phyloP scores from a whole-genome alignment of 495 filamentous ascomycete genomes.

The Mytilinidion resinicola region DNA sequence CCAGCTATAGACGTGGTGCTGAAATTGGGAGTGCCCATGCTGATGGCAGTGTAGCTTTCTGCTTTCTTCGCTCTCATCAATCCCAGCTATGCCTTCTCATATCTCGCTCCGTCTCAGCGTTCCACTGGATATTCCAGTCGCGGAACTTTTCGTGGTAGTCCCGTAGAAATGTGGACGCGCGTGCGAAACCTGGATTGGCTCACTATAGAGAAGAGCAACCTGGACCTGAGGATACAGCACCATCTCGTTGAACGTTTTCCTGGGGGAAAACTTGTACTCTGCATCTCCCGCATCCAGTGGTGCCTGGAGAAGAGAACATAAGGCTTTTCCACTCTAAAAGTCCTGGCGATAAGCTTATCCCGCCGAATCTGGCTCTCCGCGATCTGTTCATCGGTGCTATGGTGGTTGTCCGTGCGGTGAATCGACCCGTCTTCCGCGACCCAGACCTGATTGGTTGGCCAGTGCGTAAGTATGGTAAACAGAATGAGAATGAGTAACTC shows the following conservation, averaged over 20 bases:
- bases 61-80: too few relatives aligned
- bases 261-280: background rate
- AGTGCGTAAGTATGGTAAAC: background rate
- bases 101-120: background rate
- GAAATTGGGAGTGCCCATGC: too few relatives aligned
- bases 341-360: background rate
- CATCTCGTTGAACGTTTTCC: background rate
- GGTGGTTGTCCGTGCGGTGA: background rate
- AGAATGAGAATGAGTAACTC: background rate
- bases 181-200: background rate
- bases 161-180: background rate
- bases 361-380: background rate
- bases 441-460: background rate
- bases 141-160: background rate
- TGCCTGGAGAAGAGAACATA: slow-evolving; percentile 1
- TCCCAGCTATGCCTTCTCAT: too few relatives aligned
- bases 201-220: background rate
- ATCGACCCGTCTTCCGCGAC: background rate
- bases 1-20: too few relatives aligned
- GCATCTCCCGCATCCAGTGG: background rate
- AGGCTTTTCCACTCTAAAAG: background rate
- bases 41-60: too few relatives aligned
- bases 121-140: background rate
- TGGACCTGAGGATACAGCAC: slow-evolving; percentile 2
- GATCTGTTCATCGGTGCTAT: background rate